Evolutionary conservation across 257 asterid genomes (phyloP).

Genomic region (Verbascum thapsus): DNA sequence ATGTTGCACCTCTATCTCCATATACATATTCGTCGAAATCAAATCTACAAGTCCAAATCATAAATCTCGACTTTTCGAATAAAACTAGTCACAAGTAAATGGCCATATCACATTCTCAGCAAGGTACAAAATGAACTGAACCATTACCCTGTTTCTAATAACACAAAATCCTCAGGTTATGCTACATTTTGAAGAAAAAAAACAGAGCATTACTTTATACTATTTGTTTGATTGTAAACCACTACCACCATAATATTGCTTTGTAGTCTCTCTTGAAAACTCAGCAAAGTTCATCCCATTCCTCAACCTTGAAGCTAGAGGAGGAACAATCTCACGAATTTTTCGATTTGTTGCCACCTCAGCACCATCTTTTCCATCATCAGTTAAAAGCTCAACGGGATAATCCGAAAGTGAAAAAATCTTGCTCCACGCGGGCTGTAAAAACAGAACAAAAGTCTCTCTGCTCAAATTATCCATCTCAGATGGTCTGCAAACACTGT

Average conservation of each 20-base stretch:
- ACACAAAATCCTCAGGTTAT: background rate
- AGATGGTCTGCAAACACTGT: conserved; percentile 62
- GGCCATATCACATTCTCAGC: background rate
- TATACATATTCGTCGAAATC: no score
- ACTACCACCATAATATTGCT: conserved; percentile 73
- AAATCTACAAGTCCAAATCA: no score
- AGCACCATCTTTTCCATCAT: conserved; percentile 15
- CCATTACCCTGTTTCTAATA: background rate
- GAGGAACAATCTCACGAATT: conserved; percentile 58
- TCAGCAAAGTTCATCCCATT: conserved; percentile 93
- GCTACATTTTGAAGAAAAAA: background rate
- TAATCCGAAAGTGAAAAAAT: conserved; percentile 60
- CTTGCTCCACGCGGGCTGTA: conserved; percentile 90
- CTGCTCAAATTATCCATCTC: conserved; percentile 63
- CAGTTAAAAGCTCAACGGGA: conserved; percentile 39
- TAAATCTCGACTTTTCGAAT: no score
- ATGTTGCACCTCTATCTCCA: no score
- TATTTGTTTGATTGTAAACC: conserved; percentile 80
- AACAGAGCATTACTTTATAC: conserved; percentile 26
- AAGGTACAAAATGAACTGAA: background rate
- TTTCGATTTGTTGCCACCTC: conserved; percentile 32
- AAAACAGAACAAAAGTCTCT: conserved; percentile 79
- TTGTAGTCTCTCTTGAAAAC: conserved; percentile 78
- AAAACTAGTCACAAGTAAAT: background rate
- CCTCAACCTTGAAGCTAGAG: conserved; percentile 58